Base-by-base conservation (phyloP, 2,329 filamentous ascomycete species). In the Sodiomyces alkalinus region DNA sequence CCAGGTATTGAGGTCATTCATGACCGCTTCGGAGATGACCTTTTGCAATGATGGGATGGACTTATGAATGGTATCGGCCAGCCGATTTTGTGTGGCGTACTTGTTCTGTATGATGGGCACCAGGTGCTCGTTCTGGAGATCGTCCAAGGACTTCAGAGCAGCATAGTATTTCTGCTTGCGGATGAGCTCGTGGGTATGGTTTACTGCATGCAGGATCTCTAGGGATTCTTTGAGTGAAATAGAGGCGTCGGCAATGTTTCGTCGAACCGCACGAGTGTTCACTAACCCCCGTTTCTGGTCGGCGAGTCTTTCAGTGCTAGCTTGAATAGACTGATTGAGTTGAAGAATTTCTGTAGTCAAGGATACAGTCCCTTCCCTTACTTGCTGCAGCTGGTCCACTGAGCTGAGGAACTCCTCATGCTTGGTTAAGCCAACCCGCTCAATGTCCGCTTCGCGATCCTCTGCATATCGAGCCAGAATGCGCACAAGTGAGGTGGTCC, bases 1-100 rank as follows among this genome's bases (percentile, higher is more conserved):
- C 90, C 90, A 98, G 1, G 85, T 94, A 47, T 96, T 96, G 31
- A 98, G 57, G 52, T 98, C 90, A 3, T 73, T 80, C 83, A 96
- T 96, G 40, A 98, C 90, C 10, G 86, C 85, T 53, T 96, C 87
- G 4, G 87, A 87, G 32, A 98, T 94, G 28, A 82, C 74, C 44
- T 82, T 85, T 45, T 93, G 85, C 1, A 85, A 94, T 4, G 81
- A 75, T 2, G 90, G 90, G 18, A 96, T 87, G 1, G 87, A 96
- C 41, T 83, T 85, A 50, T 94, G 87, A 39, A 98, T 96, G 59
- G 93, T 73, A 46, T 92, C 83, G 18, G 90, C 90, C 38, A 98
- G 77, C 45, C 86, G 87, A 53, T 94, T 92, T 39, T 94, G 83
- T 2, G 82, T 92, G 7, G 92, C 82, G 41, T 92, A 90, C 46